phyloP scores from a whole-genome alignment of 805 yeast species.

The Saitoella complicata region DNA sequence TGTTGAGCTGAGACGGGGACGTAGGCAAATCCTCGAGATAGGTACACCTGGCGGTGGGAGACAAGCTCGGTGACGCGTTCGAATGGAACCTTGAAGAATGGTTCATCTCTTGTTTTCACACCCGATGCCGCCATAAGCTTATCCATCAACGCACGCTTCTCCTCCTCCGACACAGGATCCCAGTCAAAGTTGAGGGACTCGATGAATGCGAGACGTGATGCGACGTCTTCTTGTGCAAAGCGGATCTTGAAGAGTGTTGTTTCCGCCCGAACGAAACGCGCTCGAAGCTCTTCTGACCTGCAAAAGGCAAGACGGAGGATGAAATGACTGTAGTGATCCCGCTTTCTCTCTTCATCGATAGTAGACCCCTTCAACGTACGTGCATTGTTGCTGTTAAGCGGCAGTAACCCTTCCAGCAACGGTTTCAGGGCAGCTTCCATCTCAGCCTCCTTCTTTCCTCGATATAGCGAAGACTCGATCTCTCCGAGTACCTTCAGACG shows the following conservation, averaged over 20 bases:
- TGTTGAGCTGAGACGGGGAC: conserved; percentile 71
- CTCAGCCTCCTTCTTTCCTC: conserved; percentile 50
- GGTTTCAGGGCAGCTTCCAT: conserved; percentile 52
- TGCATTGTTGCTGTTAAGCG: conserved; percentile 34
- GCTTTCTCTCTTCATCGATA: conserved; percentile 48
- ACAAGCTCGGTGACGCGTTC: conserved; percentile 69
- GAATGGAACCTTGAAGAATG: conserved; percentile 72
- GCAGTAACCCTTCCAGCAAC: conserved; percentile 44
- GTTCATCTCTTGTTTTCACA: conserved; percentile 32
- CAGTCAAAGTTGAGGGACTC: conserved; percentile 49
- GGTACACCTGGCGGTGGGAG: conserved; percentile 49
- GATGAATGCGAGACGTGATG: conserved; percentile 62
- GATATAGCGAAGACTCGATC: conserved; percentile 56
- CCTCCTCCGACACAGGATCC: conserved; percentile 49
- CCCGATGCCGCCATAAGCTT: conserved; percentile 40
- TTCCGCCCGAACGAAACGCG: conserved; percentile 65
- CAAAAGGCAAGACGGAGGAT: conserved; percentile 82
- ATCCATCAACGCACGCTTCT: conserved; percentile 34
- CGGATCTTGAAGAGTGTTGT: conserved; percentile 57
- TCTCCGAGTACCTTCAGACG: conserved; percentile 69
- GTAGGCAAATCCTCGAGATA: conserved; percentile 61
- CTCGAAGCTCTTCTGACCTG: conserved; percentile 61
- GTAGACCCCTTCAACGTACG: conserved; percentile 11
- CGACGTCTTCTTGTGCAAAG: conserved; percentile 41
- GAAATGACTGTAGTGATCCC: conserved; percentile 86